These are phyloP conservation scores for Petunia secreta DNA, from an alignment of 257 asterid species.

Conservation along the genomic window DNA sequence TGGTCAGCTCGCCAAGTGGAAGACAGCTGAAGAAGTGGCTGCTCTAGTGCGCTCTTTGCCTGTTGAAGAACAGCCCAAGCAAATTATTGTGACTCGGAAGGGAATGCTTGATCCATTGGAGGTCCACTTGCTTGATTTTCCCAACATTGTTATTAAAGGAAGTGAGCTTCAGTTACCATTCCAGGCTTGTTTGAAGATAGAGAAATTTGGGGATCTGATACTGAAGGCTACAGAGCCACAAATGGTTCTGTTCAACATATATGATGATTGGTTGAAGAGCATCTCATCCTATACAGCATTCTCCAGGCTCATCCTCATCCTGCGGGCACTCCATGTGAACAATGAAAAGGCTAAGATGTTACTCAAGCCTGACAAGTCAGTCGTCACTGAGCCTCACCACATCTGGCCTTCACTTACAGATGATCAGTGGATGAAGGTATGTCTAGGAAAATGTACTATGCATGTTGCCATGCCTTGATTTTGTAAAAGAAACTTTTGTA, in stretches of 20 bases:
- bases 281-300: constrained; percentile 96
- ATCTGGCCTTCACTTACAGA: constrained; percentile 97
- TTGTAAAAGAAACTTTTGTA: background rate
- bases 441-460: background rate
- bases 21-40: constrained; percentile 99
- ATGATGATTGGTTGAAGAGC: constrained; percentile 98
- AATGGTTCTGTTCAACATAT: constrained; percentile 96
- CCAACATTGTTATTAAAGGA: constrained; percentile 95
- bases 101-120: constrained; percentile 99
- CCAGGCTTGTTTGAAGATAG: constrained; percentile 99
- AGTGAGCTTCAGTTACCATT: constrained; percentile 99
- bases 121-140: constrained; percentile 98
- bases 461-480: background rate
- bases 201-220: constrained; percentile 97
- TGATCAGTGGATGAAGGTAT: constrained; percentile 98
- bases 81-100: constrained; percentile 94
- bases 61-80: constrained; percentile 98
- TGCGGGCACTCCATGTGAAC: constrained; percentile 93
- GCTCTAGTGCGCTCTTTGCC: constrained; percentile 96
- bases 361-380: constrained; percentile 96
- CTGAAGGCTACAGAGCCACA: constrained; percentile 98
- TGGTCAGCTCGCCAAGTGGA: constrained; percentile 99
- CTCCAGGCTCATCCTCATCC: constrained; percentile 88
- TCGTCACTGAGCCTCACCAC: constrained; percentile 92
- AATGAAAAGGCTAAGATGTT: constrained; percentile 98